These are phyloP conservation scores for Scedosporium aurantiacum DNA, from an alignment of 2,329 filamentous ascomycete genomes.

Conservation along the genomic window DNA sequence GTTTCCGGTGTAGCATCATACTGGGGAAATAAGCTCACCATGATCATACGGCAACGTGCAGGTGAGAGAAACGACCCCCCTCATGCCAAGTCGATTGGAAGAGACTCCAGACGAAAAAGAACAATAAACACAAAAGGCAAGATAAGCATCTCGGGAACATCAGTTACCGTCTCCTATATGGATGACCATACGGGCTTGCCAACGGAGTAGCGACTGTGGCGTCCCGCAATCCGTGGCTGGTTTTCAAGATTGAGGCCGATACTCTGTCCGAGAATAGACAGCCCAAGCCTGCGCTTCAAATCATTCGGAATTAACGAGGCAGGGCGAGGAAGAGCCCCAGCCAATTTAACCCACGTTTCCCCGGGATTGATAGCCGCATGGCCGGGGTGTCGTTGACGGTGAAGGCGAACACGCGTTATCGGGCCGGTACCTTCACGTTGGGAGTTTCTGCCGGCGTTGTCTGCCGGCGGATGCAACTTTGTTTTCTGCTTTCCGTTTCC, in stretches of 20 bases:
- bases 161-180: background rate
- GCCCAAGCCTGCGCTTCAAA: too few species aligned
- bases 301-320: too few species aligned
- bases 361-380: background rate
- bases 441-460: background rate
- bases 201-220: background rate
- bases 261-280: background rate
- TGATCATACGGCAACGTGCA: background rate
- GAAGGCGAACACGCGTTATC: background rate
- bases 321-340: too few species aligned
- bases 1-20: too few species aligned
- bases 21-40: too few species aligned
- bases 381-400: background rate
- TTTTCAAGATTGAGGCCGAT: background rate
- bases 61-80: background rate
- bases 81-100: background rate
- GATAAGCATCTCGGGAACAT: background rate
- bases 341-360: background rate
- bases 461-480: background rate
- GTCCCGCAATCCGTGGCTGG: background rate
- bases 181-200: background rate
- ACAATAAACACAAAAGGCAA: background rate
- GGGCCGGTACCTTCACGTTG: background rate
- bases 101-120: too few species aligned
- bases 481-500: background rate